phyloP scores from a whole-genome alignment of 2,329 filamentous ascomycete genomes.

The Penicillium digitatum region DNA sequence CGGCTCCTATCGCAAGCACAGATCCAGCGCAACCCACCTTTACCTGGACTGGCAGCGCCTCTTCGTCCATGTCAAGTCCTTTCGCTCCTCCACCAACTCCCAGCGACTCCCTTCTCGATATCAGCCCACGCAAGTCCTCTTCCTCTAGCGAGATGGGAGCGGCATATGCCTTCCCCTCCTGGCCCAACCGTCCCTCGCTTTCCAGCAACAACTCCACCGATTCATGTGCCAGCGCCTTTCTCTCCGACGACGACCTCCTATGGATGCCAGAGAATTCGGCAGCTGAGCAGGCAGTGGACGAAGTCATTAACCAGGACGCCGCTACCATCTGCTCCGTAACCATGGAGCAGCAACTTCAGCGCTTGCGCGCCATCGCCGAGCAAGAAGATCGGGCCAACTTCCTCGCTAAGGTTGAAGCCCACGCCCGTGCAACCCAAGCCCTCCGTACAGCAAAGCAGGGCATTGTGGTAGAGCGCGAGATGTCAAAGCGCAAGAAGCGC shows the following conservation, averaged over 20 bases:
- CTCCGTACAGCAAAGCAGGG: conserved; percentile 34
- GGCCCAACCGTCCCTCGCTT: conserved; percentile 42
- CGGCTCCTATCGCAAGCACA: conserved; percentile 22
- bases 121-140: conserved; percentile 42
- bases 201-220: conserved; percentile 31
- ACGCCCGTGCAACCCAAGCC: conserved; percentile 40
- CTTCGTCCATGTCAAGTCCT: conserved; percentile 31
- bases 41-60: conserved; percentile 24
- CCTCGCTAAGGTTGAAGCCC: conserved; percentile 41
- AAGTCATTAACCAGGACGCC: conserved; percentile 24
- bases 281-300: conserved; percentile 27
- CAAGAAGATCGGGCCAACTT: conserved; percentile 39
- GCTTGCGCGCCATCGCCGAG: conserved; percentile 35
- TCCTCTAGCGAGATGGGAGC: conserved; percentile 41
- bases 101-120: conserved; percentile 39
- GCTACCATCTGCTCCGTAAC: conserved; percentile 29
- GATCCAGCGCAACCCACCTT: conserved; percentile 23
- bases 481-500: conserved; percentile 31
- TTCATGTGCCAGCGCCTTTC: conserved; percentile 37
- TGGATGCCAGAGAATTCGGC: conserved; percentile 30
- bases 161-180: conserved; percentile 44
- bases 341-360: conserved; percentile 41
- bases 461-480: conserved; percentile 22
- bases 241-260: conserved; percentile 44
- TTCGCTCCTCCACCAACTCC: conserved; percentile 40